phyloP scores from a whole-genome alignment of 352 stramenopile genomes.

The Pythium grandisporangium region DNA sequence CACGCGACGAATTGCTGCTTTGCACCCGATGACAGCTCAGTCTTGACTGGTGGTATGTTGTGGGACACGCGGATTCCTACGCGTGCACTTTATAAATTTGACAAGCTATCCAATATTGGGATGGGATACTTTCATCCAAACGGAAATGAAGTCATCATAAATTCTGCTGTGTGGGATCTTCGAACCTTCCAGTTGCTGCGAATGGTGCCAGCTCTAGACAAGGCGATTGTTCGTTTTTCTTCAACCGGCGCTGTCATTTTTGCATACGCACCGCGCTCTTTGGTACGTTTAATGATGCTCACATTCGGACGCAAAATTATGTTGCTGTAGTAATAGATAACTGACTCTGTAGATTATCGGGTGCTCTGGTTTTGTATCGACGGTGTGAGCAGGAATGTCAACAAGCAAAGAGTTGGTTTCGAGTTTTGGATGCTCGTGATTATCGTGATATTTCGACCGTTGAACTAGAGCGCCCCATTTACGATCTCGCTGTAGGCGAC shows the following conservation, averaged over 20 bases:
- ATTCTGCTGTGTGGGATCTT: conserved; percentile 86
- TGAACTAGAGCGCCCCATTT: conserved; percentile 68
- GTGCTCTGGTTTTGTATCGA: too few relatives aligned
- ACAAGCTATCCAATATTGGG: conserved; percentile 80
- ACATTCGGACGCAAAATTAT: too few relatives aligned
- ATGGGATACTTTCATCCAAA: conserved; percentile 82
- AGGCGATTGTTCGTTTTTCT: conserved; percentile 74
- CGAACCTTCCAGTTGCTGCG: conserved; percentile 78
- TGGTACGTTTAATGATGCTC: too few relatives aligned
- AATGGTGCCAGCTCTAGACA: conserved; percentile 83
- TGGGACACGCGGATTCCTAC: conserved; percentile 71
- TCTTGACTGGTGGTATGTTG: conserved; percentile 75
- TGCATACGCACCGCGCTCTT: conserved; percentile 67
- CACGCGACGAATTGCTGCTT: conserved; percentile 77
- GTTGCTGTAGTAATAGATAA: too few relatives aligned
- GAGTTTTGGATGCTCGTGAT: conserved; percentile 69
- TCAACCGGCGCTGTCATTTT: conserved; percentile 63
- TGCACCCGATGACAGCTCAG: conserved; percentile 53
- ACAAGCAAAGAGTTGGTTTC: conserved; percentile 81
- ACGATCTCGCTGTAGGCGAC: conserved; percentile 54
- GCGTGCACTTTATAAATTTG: conserved; percentile 80
- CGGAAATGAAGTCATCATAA: conserved; percentile 85
- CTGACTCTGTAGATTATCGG: too few relatives aligned
- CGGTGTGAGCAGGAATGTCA: too few relatives aligned
- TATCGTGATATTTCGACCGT: conserved; percentile 82